Evolutionary conservation across 2,329 filamentous ascomycete species (phyloP), one percentile per base, ranked within the genome.

Genomic region (Pyricularia sp.): DNA sequence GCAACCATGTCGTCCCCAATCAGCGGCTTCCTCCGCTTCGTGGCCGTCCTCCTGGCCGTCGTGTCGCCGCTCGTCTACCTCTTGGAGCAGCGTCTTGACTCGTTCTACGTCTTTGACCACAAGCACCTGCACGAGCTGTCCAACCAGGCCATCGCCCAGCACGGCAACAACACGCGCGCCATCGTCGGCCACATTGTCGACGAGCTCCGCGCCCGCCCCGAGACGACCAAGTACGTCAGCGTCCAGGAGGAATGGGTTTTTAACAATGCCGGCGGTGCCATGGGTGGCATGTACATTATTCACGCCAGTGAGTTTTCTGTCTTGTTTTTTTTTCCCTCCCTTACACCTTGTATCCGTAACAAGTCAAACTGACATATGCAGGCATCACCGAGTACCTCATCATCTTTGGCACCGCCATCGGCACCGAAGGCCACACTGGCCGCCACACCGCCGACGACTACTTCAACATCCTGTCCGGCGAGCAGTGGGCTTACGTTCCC

Each of bases 401-500:
- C 78, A 89, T 96, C 80, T 96, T 95, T 78, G 92, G 92, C 77
- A 92, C 91, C 1, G 85, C 92, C 11, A 81, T 94, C 73, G 93
- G 93, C 74, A 97, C 93, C 14, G 93, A 96, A 80, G 93, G 93
- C 71, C 93, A 97, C 84, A 88, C 88, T 1, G 93, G 93, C 72
- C 91, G 93, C 67, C 93, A 97, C 84, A 94, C 92, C 14, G 93
- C 93, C 20, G 92, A 97, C 80, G 93, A 97, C 83, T 97, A 95
- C 84, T 97, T 97, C 85, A 88, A 94, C 84, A 97, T 97, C 83
- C 84, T 97, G 36, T 83, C 83, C 42, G 93, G 93, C 74, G 88
- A 89, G 74, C 89, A 97, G 80, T 84, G 87, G 74, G 91, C 92
- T 72, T 94, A 93, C 82, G 84, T 86, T 4, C 87, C 89, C 2